Evolutionary conservation across 805 yeast species (phyloP), one percentile per base, ranked within the genome.

Genomic region (Kregervanrija delftensis): DNA sequence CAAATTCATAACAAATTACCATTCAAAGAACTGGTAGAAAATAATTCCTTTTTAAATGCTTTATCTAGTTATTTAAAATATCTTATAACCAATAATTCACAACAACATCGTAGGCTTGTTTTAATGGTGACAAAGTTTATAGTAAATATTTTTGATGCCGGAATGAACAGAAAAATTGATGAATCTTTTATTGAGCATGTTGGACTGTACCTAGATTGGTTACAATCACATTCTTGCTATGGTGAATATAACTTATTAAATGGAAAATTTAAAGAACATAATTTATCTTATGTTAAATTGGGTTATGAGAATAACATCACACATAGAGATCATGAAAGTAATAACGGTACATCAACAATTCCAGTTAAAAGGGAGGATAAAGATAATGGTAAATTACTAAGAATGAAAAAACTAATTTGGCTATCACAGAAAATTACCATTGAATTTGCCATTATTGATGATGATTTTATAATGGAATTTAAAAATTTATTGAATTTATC

Each of bases 321-420:
- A 9, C 31, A 31, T 11, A 14, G 11, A 14, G 31, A 6, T 14
- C 33, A 33, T 31, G 43, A 37, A 10, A 48, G 40, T 28, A 48
- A 45, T 5, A 46, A 36, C 35, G 13, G 28, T 5, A 61, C 54
- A 34, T 32, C 52, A 8, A 30, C 16, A 14, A 5, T 33, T 30
- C 13, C 12, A 9, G 31, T 30, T 30, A 14, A n/a, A 14, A 34
- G 6, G 15, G 35, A 33, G 14, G 43, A 37, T 8, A 48, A 42
- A 32, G 49, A 48, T 5, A 46, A 39, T 37, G 13, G 31, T 5
- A 61, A 55, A 34, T 31, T 53, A 8, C 37, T 60, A 8, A 51
- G 53, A 37, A 36, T 63, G 35, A 59, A 57, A 40, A 63, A 64
- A 36, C 50, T 60, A 10, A 40, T 64, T 8, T 64, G 67, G 67